A percentile compares a stretch with the other conserved stretches of the same genome.
These are phyloP conservation scores for Alternaria consortialis DNA, from an alignment of 2,329 filamentous ascomycete species.

Conservation along the genomic window DNA sequence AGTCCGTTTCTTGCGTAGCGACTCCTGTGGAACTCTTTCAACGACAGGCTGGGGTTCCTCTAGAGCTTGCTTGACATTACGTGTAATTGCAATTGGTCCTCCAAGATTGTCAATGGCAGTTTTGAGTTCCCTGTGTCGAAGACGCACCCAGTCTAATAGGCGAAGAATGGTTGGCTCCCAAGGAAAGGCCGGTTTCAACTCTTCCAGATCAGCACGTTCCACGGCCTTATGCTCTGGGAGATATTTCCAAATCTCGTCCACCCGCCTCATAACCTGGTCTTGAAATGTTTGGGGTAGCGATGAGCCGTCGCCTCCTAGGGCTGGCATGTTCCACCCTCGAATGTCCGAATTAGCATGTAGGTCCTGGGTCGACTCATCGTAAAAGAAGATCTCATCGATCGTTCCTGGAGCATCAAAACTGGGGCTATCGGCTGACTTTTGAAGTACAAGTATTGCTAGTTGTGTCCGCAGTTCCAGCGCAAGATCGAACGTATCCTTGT, in stretches of 20 bases:
- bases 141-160: constrained; percentile 58
- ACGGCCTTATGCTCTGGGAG: constrained; percentile 43
- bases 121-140: constrained; percentile 57
- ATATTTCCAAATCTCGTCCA: constrained; percentile 49
- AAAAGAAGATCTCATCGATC: constrained; percentile 55
- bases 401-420: constrained; percentile 53
- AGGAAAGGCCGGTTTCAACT: constrained; percentile 57
- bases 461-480: constrained; percentile 66
- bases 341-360: constrained; percentile 22
- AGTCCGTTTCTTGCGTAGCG: constrained; percentile 36
- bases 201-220: constrained; percentile 53
- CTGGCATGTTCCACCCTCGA: constrained; percentile 47
- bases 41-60: constrained; percentile 20
- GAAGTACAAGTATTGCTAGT: constrained; percentile 57
- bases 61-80: constrained; percentile 37
- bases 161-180: constrained; percentile 60
- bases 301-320: constrained; percentile 50
- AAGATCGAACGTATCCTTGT: constrained; percentile 57
- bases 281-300: constrained; percentile 49
- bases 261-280: constrained; percentile 48
- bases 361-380: constrained; percentile 23
- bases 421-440: constrained; percentile 40
- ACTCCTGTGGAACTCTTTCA: constrained; percentile 17
- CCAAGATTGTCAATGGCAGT: constrained; percentile 54
- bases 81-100: constrained; percentile 53